Conservation (phyloP, 768 basidiomycete species). For the Hysterangium stoloniferum region DNA sequence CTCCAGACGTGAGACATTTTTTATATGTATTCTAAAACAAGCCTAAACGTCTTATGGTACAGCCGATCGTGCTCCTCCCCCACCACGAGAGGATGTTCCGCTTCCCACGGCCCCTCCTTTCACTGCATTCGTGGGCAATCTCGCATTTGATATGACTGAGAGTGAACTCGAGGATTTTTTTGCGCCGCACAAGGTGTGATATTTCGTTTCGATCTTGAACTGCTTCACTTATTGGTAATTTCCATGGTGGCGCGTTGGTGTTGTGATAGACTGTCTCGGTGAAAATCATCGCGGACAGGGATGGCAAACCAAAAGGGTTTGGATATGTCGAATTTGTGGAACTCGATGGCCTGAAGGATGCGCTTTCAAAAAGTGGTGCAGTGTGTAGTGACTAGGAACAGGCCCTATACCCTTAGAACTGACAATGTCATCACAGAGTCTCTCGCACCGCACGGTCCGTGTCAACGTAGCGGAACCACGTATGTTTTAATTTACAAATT, state of each 20-base stretch:
- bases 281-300: constrained; percentile 89
- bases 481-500: constrained; percentile 45
- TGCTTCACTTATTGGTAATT: constrained; percentile 5
- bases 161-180: constrained; percentile 79
- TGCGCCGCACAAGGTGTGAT: constrained; percentile 46
- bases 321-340: constrained; percentile 96
- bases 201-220: neutral
- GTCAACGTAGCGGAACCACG: constrained; percentile 96
- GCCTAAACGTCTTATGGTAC: neutral
- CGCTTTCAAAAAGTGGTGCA: constrained; percentile 59
- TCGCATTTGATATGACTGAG: constrained; percentile 89
- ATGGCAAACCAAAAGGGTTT: constrained; percentile 95
- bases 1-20: constrained; percentile 3
- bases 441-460: constrained; percentile 76
- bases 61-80: constrained; percentile 50
- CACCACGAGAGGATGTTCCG: constrained; percentile 86
- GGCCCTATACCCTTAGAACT: neutral
- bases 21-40: neutral
- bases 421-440: constrained; percentile 32
- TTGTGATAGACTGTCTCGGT: constrained; percentile 60
- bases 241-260: too few species aligned
- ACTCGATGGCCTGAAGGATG: constrained; percentile 79
- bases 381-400: constrained; percentile 34
- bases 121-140: constrained; percentile 95
- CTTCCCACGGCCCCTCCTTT: constrained; percentile 91